Evolutionary conservation across 2,329 filamentous ascomycete species (phyloP), one percentile per base, ranked within the genome.

Genomic region (Cordyceps cateniannulata): DNA sequence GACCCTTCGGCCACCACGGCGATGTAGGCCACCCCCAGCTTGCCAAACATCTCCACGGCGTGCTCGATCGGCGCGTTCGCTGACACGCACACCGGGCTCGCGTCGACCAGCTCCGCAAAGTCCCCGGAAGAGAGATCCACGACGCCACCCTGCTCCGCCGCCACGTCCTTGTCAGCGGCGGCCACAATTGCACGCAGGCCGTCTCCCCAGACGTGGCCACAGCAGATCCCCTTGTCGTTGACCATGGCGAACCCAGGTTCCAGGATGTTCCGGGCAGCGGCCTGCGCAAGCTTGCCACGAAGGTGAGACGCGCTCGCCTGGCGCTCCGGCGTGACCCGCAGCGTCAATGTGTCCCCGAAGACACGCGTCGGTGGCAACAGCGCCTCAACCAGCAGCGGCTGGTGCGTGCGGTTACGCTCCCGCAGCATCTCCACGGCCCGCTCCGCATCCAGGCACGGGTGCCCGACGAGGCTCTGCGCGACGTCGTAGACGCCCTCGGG

Each of bases 11-110:
- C 80, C 2, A 79, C 75, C 6, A 85, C 70, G 66, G 81, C 78
- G 48, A 85, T 63, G 70, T 84, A 76, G 62, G 81, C 70, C 64
- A 85, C 63, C 0, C 82, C 83, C 47, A 86, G 66, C 66, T 83
- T 84, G 3, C 77, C 78, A 72, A 85, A 85, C 77, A 85, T 80
- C 69, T 85, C 83, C 1, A 84, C 79, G 1, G 77, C 81, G 68
- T 82, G 83, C 68, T 86, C 83, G 65, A 85, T 74, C 10, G 82
- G 82, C 48, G 82, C 81, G 49, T 76, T 76, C 1, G 74, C 76
- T 59, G 75, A 79, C 6, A 85, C 69, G 1, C 71, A 78, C 61
- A 85, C 63, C 1, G 81, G 82, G 18, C 80, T 84, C 1, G 77
- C 72, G 66, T 85, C 82, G 1, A 85, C 75, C 64, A 84, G 81